Percentiles rank a stretch among this genome's conserved stretches.
Evolutionary conservation across 257 asterid species (phyloP).

Genomic region (Solanum appendiculatum): DNA sequence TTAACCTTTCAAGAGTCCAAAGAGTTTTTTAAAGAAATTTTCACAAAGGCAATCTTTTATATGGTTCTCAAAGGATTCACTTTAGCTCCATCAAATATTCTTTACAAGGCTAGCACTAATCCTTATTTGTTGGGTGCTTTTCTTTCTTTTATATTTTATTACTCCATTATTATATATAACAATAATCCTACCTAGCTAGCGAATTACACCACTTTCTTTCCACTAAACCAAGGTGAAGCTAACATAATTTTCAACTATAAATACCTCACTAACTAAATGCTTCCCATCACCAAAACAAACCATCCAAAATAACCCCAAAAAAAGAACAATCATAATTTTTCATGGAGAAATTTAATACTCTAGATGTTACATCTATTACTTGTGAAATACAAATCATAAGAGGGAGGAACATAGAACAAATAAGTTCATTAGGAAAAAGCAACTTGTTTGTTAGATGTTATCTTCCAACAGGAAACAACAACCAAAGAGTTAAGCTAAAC

Average conservation of each 20-base stretch:
- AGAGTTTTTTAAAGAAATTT: neutral
- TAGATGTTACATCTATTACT: conserved; percentile 2
- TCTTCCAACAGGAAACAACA: conserved; percentile 37
- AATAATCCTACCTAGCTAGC: neutral
- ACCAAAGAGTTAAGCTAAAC: conserved; percentile 31
- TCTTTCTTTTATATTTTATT: neutral
- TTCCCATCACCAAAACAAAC: neutral
- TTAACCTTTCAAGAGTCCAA: conserved; percentile 20
- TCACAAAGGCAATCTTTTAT: conserved; percentile 2
- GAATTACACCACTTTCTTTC: conserved; percentile 3
- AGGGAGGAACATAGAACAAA: conserved; percentile 25
- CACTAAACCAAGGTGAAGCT: neutral
- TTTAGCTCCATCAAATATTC: neutral
- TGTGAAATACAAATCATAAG: conserved; percentile 31
- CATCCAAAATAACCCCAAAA: neutral
- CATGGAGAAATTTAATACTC: conserved; percentile 19
- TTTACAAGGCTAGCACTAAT: neutral
- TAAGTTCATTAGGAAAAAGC: conserved; percentile 4
- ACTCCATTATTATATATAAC: too few species aligned
- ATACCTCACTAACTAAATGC: neutral
- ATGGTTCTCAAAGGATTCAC: conserved; percentile 8
- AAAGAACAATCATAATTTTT: neutral
- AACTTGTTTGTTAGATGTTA: conserved; percentile 51
- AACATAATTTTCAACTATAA: neutral
- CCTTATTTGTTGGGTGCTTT: conserved; percentile 8